Percentiles rank a stretch among this genome's conserved stretches.
phyloP scores from a whole-genome alignment of 139 green algal species.

The Nannochloris sp. region DNA sequence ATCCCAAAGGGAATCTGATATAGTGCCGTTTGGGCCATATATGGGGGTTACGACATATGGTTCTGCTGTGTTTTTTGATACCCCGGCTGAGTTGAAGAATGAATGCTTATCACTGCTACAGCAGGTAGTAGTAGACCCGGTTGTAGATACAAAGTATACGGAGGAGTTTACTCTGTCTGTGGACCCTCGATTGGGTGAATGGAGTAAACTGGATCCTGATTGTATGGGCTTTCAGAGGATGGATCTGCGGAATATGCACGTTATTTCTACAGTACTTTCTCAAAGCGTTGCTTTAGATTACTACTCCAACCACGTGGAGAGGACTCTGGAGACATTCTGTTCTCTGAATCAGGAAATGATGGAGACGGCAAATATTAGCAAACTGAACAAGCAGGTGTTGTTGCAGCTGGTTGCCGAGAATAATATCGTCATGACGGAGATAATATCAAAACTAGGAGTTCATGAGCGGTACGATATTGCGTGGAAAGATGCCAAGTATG shows the following conservation, averaged over 20 bases:
- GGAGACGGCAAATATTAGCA: slow-evolving; percentile 31
- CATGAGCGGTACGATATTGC: slow-evolving; percentile 48
- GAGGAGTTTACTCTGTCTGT: slow-evolving; percentile 37
- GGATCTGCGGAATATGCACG: slow-evolving; percentile 42
- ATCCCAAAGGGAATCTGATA: slow-evolving; percentile 13
- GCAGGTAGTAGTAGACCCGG: slow-evolving; percentile 14
- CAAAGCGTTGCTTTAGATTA: slow-evolving; percentile 54
- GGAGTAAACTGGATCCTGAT: slow-evolving; percentile 25
- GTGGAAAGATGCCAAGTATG: slow-evolving; percentile 47
- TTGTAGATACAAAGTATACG: slow-evolving; percentile 24
- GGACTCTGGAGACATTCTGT: slow-evolving; percentile 40
- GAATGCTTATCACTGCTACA: slow-evolving; percentile 5
- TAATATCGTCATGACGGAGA: slow-evolving; percentile 56
- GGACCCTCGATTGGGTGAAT: slow-evolving; percentile 3
- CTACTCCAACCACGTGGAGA: slow-evolving; percentile 46
- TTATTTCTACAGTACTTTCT: slow-evolving; percentile 43
- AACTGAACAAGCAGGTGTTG: slow-evolving; percentile 38
- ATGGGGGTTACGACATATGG: slow-evolving; percentile 44
- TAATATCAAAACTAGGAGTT: slow-evolving; percentile 54
- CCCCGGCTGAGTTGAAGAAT: slow-evolving; percentile 8
- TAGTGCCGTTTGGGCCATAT: slow-evolving; percentile 32
- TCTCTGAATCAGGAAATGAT: slow-evolving; percentile 51
- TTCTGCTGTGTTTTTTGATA: slow-evolving; percentile 54
- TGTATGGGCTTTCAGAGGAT: slow-evolving; percentile 27
- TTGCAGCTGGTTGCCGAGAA: slow-evolving; percentile 45